A percentile compares a stretch with the other conserved stretches of the same genome.
These are phyloP conservation scores for Gastrolobium bilobum DNA, from an alignment of 306 rosid species.

Conservation along the genomic window DNA sequence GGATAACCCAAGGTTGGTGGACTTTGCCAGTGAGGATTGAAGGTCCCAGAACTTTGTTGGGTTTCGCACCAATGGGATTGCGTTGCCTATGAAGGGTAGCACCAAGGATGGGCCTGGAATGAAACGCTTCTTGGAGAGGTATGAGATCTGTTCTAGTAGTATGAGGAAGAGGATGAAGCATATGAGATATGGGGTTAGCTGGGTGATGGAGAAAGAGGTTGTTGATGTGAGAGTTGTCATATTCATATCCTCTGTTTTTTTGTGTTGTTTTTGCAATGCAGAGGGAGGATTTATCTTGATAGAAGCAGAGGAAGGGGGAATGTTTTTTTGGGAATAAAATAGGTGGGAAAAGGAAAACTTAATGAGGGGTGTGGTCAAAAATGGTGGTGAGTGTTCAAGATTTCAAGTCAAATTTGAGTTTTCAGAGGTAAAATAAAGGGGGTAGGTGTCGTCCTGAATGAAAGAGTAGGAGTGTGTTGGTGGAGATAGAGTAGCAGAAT, in stretches of 20 bases:
- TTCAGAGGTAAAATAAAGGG: neutral
- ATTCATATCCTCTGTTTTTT: neutral
- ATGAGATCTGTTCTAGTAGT: constrained; percentile 75
- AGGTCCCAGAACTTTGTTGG: constrained; percentile 82
- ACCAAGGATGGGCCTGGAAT: constrained; percentile 76
- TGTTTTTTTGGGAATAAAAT: neutral
- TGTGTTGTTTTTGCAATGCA: neutral
- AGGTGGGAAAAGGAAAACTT: constrained; percentile 42
- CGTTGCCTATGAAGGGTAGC: constrained; percentile 79
- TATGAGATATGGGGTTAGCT: constrained; percentile 53
- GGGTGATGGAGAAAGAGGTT: constrained; percentile 10
- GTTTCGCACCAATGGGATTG: constrained; percentile 62
- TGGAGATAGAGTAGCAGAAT: too few species aligned
- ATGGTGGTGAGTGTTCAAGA: constrained; percentile 6
- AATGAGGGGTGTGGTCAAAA: constrained; percentile 5
- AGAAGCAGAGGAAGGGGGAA: neutral
- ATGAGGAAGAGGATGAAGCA: constrained; percentile 55
- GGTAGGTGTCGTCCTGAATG: too few species aligned
- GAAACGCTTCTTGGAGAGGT: constrained; percentile 59
- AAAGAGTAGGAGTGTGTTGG: too few species aligned
- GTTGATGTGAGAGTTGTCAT: neutral
- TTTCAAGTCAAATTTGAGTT: constrained; percentile 43
- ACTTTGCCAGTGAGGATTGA: constrained; percentile 67
- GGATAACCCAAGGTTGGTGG: constrained; percentile 66
- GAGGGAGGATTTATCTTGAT: neutral